These are phyloP conservation scores for Lathyrus oleraceus DNA, from an alignment of 306 rosid species.

Conservation along the genomic window DNA sequence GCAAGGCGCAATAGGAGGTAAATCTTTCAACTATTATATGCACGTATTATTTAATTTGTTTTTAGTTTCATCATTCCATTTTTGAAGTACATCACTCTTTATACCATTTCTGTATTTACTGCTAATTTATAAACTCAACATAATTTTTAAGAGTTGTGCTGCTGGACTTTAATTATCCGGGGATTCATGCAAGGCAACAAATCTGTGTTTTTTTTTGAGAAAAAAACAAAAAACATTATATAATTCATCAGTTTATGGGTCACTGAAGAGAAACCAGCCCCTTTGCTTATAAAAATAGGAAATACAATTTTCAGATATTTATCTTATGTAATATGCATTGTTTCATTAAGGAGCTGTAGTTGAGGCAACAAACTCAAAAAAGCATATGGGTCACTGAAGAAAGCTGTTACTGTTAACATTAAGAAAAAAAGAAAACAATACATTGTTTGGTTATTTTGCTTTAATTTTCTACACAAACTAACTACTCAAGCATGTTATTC, in stretches of 20 bases:
- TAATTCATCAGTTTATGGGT: slow-evolving; percentile 1
- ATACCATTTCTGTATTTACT: slow-evolving; percentile 1
- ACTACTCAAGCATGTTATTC: too few species aligned
- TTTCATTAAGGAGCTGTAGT: neutral
- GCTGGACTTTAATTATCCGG: slow-evolving; percentile 13
- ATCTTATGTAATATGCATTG: slow-evolving; percentile 4
- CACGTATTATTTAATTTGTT: neutral
- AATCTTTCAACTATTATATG: neutral
- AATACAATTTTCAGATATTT: slow-evolving; percentile 5
- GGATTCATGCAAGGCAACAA: neutral
- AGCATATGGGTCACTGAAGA: neutral
- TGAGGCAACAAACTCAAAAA: neutral
- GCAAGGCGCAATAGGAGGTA: slow-evolving; percentile 74
- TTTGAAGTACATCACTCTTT: neutral
- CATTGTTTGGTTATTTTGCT: slow-evolving; percentile 12
- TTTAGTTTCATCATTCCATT: slow-evolving; percentile 6
- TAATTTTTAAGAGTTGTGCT: slow-evolving; percentile 2
- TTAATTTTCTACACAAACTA: neutral
- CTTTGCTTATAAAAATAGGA: neutral
- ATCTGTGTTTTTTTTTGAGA: neutral
- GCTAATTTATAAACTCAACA: slow-evolving; percentile 6
- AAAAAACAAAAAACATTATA: neutral
- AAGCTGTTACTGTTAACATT: neutral
- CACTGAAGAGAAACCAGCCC: slow-evolving; percentile 12
- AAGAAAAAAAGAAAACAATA: neutral